A percentile compares a stretch with the other conserved stretches of the same genome.
Evolutionary conservation across 805 yeast species (phyloP).

Genomic region (Ogataea paradorogensis): DNA sequence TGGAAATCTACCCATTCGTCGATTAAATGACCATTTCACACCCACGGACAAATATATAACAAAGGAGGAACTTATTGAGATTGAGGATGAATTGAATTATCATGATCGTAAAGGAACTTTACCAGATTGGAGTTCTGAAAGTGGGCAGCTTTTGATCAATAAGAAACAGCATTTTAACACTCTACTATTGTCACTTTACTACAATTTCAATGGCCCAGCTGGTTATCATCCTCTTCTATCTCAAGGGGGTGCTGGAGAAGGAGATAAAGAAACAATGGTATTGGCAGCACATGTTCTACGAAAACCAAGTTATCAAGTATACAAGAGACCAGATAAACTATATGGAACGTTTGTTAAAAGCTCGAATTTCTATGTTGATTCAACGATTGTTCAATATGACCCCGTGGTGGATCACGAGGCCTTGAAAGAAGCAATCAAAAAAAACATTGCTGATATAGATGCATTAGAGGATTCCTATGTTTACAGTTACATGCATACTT

Average conservation of each 20-base stretch:
- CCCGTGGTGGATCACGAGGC: conserved; percentile 26
- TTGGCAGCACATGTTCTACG: conserved; percentile 57
- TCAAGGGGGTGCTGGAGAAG: conserved; percentile 70
- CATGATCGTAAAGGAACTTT: conserved; percentile 64
- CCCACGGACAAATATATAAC: conserved; percentile 16
- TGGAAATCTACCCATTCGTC: conserved; percentile 26
- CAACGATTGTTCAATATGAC: conserved; percentile 31
- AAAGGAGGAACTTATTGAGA: conserved; percentile 12
- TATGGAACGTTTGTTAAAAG: conserved; percentile 23
- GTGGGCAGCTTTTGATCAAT: conserved; percentile 63
- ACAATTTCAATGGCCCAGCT: conserved; percentile 62
- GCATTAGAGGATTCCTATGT: conserved; percentile 12
- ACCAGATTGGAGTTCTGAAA: conserved; percentile 64
- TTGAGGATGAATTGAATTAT: conserved; percentile 36
- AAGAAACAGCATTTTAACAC: conserved; percentile 57
- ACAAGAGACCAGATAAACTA: conserved; percentile 31
- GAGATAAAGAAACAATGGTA: conserved; percentile 72
- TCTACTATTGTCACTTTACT: conserved; percentile 59
- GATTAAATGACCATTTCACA: conserved; percentile 24
- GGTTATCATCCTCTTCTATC: conserved; percentile 58
- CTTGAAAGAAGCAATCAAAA: conserved; percentile 15
- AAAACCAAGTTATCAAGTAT: conserved; percentile 48
- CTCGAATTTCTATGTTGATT: conserved; percentile 26
- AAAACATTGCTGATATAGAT: conserved; percentile 6
- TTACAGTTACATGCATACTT: conserved; percentile 21